Evolutionary conservation across 306 rosid species (phyloP), one percentile per base, ranked within the genome.

Genomic region (Fragaria nilgerrensis): DNA sequence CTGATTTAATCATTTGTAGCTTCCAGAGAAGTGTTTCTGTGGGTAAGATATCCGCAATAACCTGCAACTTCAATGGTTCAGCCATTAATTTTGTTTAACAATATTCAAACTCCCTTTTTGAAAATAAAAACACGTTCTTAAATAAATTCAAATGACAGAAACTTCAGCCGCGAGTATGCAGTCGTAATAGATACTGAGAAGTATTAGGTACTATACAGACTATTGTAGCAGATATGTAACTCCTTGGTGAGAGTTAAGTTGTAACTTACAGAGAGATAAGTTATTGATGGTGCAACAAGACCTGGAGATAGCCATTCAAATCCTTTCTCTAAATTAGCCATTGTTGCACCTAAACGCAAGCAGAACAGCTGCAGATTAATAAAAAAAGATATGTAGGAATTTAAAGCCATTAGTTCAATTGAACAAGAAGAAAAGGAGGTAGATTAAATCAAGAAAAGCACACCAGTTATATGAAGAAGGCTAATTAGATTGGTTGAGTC

Each of bases 21-120:
- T 88, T 94, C 98, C 97, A 92, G 9, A 79, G 34, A 80, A 90
- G 86, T 70, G 98, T 87, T 79, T 89, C 94, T 79, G 81, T 84
- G 3, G 64, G 7, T 10, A 20, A 7, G 32, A 20, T 58, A 20
- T 20, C 29, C 2, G 27, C 25, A 23, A n/a, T 83, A 87, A 88
- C 95, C 98, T 94, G 88, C 45, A 74, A 83, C 75, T 36, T 36
- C 39, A 36, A 5, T 6, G 39, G 32, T 15, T 43, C 47, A 77
- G 78, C 82, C 65, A 79, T 76, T 71, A 82, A 62, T 75, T 52
- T 76, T 29, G 50, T 62, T 48, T 77, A 78, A 77, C 75, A 79
- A 68, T 43, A 80, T 20, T 32, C 59, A 59, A 14, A 5, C 55
- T 49, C n/a, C 3, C n/a, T 5, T 49, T 49, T 49, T 49, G 20